phyloP scores from a whole-genome alignment of 2,329 filamentous ascomycete species.

The Alternaria panax region DNA sequence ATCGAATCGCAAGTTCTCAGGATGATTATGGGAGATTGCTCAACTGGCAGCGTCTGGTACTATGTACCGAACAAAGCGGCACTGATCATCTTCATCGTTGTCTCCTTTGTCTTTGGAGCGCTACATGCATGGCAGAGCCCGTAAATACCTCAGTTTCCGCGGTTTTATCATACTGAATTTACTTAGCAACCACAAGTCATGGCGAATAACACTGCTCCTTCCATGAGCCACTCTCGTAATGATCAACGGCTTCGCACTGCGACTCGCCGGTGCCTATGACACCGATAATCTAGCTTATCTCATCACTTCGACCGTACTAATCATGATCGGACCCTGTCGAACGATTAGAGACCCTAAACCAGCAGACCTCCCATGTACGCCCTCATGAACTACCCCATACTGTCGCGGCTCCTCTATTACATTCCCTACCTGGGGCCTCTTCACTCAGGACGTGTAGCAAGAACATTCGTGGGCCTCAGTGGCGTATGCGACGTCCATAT shows the following conservation, averaged over 20 bases:
- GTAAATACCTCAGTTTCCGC: constrained; percentile 51
- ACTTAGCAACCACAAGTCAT: constrained; percentile 63
- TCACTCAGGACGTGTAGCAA: constrained; percentile 66
- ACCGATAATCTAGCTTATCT: constrained; percentile 53
- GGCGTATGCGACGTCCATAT: constrained; percentile 60
- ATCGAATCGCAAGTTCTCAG: constrained; percentile 4
- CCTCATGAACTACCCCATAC: constrained; percentile 67
- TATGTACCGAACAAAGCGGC: constrained; percentile 64
- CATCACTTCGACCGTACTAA: constrained; percentile 52
- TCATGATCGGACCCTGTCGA: constrained; percentile 50
- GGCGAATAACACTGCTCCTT: constrained; percentile 63
- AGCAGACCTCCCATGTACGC: constrained; percentile 68
- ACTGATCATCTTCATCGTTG: constrained; percentile 61
- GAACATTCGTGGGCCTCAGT: constrained; percentile 64
- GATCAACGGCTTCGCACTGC: constrained; percentile 62
- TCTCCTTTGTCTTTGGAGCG: constrained; percentile 57
- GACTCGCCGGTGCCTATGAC: constrained; percentile 62
- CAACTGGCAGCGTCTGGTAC: constrained; percentile 46
- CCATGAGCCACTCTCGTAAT: constrained; percentile 64
- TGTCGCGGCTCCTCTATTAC: constrained; percentile 68
- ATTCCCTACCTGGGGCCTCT: constrained; percentile 66
- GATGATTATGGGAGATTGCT: constrained; percentile 46
- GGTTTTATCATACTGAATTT: background rate
- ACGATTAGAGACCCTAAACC: no score
- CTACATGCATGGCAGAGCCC: constrained; percentile 63